Evolutionary conservation across 2,329 filamentous ascomycete genomes (phyloP).

Genomic region (Lachnellula willkommii): DNA sequence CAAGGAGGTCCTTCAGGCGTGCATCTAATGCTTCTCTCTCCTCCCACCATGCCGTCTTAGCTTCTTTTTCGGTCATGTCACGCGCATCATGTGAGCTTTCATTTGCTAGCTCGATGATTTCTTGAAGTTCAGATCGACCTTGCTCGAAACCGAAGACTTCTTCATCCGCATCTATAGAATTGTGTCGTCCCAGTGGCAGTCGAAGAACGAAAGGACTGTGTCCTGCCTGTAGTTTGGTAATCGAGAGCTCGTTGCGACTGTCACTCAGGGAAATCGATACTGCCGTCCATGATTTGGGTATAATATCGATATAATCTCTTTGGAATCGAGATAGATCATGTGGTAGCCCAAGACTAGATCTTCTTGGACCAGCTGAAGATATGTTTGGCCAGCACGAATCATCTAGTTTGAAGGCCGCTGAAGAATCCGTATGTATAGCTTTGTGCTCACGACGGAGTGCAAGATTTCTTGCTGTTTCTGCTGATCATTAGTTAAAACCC

Average conservation of each 20-base stretch:
- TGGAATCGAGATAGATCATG: constrained; percentile 63
- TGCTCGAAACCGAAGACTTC: constrained; percentile 80
- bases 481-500: constrained; percentile 7
- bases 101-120: constrained; percentile 79
- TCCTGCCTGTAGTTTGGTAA: constrained; percentile 75
- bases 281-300: constrained; percentile 78
- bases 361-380: constrained; percentile 37
- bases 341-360: constrained; percentile 41
- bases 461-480: constrained; percentile 64
- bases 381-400: constrained; percentile 41
- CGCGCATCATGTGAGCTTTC: constrained; percentile 71
- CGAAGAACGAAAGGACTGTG: constrained; percentile 80
- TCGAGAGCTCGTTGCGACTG: constrained; percentile 74
- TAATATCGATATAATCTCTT: constrained; percentile 74
- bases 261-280: constrained; percentile 82
- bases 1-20: constrained; percentile 70
- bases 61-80: constrained; percentile 67
- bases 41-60: constrained; percentile 83
- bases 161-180: constrained; percentile 70
- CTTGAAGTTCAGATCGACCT: constrained; percentile 71
- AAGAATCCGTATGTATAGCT: constrained; percentile 37
- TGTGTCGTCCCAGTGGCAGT: constrained; percentile 77
- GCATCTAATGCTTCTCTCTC: constrained; percentile 75
- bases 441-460: constrained; percentile 61
- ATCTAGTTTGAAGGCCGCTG: constrained; percentile 13